Percentiles rank a stretch among this genome's conserved stretches.
These are phyloP conservation scores for Cryptococcus maquisensis DNA, from an alignment of 1,284 basidiomycete genomes.

Conservation along the genomic window DNA sequence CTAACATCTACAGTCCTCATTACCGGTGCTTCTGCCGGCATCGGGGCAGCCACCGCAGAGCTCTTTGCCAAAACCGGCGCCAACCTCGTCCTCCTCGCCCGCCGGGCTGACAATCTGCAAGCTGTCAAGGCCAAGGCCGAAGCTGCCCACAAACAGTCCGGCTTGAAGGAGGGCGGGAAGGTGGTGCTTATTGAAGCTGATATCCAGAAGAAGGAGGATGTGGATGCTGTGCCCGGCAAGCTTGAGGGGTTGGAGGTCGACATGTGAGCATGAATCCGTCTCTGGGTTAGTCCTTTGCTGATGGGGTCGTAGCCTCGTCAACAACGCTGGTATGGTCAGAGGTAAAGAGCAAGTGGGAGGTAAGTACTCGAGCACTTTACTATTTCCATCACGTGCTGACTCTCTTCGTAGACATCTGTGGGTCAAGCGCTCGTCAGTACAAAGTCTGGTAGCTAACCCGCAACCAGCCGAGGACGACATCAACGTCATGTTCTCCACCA, in stretches of 20 bases:
- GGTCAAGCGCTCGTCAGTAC: background rate
- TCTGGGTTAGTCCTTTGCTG: background rate
- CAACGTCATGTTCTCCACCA: conserved; percentile 80
- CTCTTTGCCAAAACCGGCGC: conserved; percentile 40
- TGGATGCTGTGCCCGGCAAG: conserved; percentile 29
- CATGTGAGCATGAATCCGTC: conserved; percentile 25
- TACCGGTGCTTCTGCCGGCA: conserved; percentile 43
- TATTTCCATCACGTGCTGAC: background rate
- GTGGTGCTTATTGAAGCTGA: conserved; percentile 39
- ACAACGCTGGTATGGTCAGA: conserved; percentile 48
- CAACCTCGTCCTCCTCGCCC: conserved; percentile 41
- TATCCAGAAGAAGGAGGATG: conserved; percentile 31
- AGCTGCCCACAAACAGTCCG: conserved; percentile 21
- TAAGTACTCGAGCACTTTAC: conserved; percentile 11
- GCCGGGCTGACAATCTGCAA: conserved; percentile 34
- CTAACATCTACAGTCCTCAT: conserved; percentile 29
- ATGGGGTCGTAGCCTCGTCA: conserved; percentile 37
- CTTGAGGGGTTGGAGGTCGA: conserved; percentile 36
- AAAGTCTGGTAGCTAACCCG: background rate
- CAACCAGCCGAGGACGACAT: conserved; percentile 36
- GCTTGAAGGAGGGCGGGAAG: conserved; percentile 22
- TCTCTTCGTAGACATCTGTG: background rate
- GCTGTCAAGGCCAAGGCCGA: conserved; percentile 31
- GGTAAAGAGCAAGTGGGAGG: conserved; percentile 47
- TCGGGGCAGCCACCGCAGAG: conserved; percentile 41